phyloP scores from a whole-genome alignment of 306 rosid species.

The Quercus wislizeni region DNA sequence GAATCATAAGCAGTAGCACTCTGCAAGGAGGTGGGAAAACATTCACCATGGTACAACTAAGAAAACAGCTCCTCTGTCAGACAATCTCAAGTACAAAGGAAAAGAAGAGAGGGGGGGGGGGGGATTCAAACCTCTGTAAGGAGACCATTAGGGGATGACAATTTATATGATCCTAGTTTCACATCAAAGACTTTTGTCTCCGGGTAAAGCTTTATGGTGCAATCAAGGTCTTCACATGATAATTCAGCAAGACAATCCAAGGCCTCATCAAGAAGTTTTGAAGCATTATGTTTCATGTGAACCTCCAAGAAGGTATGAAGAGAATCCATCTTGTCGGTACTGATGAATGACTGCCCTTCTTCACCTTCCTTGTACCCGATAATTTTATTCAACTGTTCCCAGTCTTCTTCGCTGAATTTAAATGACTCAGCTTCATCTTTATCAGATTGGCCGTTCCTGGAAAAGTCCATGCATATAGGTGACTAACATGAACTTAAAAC shows the following conservation, averaged over 20 bases:
- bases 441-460: slow-evolving; percentile 63
- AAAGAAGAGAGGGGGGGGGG: background rate
- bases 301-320: slow-evolving; percentile 73
- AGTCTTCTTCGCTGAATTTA: slow-evolving; percentile 80
- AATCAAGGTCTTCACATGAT: slow-evolving; percentile 82
- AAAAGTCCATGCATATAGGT: slow-evolving; percentile 16
- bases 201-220: slow-evolving; percentile 80
- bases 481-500: slow-evolving; percentile 5
- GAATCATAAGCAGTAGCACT: slow-evolving; percentile 82
- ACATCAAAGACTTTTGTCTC: slow-evolving; percentile 84
- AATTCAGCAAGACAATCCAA: slow-evolving; percentile 71
- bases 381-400: slow-evolving; percentile 77
- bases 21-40: slow-evolving; percentile 48
- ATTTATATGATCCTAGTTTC: slow-evolving; percentile 79
- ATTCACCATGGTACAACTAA: slow-evolving; percentile 5
- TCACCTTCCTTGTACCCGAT: slow-evolving; percentile 94
- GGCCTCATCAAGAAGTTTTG: slow-evolving; percentile 84
- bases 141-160: slow-evolving; percentile 86
- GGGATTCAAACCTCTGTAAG: slow-evolving; percentile 70
- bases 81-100: background rate
- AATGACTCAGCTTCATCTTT: slow-evolving; percentile 71
- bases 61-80: background rate
- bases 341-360: slow-evolving; percentile 43
- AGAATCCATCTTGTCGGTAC: slow-evolving; percentile 54
- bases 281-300: slow-evolving; percentile 88